Evolutionary conservation across 495 filamentous ascomycete species (phyloP).

Genomic region (Amorphotheca resinae): DNA sequence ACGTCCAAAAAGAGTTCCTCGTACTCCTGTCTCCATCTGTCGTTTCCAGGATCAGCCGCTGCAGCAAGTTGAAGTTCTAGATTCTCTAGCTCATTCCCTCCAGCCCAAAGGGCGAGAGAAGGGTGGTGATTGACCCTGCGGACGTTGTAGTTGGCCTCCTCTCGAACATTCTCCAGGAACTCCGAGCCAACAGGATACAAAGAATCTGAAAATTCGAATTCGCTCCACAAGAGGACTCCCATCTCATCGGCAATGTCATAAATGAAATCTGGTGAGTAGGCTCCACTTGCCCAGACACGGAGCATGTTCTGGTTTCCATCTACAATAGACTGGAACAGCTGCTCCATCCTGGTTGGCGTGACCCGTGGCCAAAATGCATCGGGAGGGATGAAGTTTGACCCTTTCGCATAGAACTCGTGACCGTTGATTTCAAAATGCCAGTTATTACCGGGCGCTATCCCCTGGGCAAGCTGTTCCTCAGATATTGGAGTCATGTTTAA

Average conservation of each 20-base stretch:
- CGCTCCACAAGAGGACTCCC: constrained; percentile 68
- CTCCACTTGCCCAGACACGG: constrained; percentile 63
- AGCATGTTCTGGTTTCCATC: constrained; percentile 56
- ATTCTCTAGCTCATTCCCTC: constrained; percentile 84
- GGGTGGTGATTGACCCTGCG: constrained; percentile 63
- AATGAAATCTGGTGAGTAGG: constrained; percentile 61
- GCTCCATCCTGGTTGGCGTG: constrained; percentile 40
- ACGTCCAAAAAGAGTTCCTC: constrained; percentile 47
- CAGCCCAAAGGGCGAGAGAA: constrained; percentile 64
- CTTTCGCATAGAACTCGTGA: constrained; percentile 58
- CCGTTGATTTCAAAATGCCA: constrained; percentile 70
- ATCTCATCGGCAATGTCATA: constrained; percentile 66
- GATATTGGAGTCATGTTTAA: constrained; percentile 50
- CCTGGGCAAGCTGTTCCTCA: constrained; percentile 45
- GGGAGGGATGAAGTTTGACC: constrained; percentile 67
- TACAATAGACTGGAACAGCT: constrained; percentile 49
- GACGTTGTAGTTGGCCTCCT: constrained; percentile 56
- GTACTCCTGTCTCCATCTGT: constrained; percentile 45
- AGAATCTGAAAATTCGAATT: constrained; percentile 73
- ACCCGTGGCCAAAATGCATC: constrained; percentile 53
- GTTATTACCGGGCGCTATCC: constrained; percentile 47
- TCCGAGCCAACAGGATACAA: constrained; percentile 61
- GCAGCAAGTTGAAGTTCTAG: constrained; percentile 42
- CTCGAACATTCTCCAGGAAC: constrained; percentile 47
- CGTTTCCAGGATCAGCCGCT: constrained; percentile 40